Conservation (phyloP, 2,329 filamentous ascomycete genomes). For the Arthroderma sp. region DNA sequence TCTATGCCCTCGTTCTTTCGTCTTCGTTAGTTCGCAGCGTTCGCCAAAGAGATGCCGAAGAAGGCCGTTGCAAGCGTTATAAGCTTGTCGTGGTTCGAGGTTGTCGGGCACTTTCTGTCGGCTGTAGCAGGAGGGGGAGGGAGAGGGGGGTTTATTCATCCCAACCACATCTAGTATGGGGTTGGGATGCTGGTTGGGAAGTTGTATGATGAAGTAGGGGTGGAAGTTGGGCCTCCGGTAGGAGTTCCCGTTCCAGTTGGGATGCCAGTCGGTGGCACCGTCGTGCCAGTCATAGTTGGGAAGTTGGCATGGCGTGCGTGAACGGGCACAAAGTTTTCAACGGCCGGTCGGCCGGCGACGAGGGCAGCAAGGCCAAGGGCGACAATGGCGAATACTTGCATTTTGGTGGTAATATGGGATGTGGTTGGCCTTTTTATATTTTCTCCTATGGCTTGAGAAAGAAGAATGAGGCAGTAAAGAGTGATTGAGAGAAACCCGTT, state of each 20-base stretch:
- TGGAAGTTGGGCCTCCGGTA: slow-evolving; percentile 1
- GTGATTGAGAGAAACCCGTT: too few relatives aligned
- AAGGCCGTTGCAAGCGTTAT: too few relatives aligned
- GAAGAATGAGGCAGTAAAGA: too few relatives aligned
- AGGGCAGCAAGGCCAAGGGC: slow-evolving; percentile 3
- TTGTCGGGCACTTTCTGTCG: too few relatives aligned
- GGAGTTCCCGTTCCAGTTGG: not conserved
- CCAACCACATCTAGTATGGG: not conserved
- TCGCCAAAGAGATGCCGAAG: too few relatives aligned
- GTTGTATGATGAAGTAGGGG: not conserved
- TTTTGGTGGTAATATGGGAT: slow-evolving; percentile 2
- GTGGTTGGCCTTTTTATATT: not conserved
- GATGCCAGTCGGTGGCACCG: slow-evolving; percentile 17
- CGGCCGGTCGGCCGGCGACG: slow-evolving; percentile 1
- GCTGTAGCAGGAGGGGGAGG: too few relatives aligned
- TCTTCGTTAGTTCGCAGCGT: too few relatives aligned
- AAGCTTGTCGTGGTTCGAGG: too few relatives aligned
- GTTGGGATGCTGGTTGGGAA: slow-evolving; percentile 2
- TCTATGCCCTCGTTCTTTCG: too few relatives aligned
- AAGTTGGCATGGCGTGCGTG: not conserved
- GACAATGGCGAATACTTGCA: slow-evolving; percentile 6
- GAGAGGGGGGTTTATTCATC: too few relatives aligned
- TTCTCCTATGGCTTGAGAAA: too few relatives aligned
- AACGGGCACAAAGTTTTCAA: not conserved
- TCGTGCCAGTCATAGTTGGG: slow-evolving; percentile 1